Evolutionary conservation across 805 yeast genomes (phyloP).

Genomic region (Saturnispora dispora): DNA sequence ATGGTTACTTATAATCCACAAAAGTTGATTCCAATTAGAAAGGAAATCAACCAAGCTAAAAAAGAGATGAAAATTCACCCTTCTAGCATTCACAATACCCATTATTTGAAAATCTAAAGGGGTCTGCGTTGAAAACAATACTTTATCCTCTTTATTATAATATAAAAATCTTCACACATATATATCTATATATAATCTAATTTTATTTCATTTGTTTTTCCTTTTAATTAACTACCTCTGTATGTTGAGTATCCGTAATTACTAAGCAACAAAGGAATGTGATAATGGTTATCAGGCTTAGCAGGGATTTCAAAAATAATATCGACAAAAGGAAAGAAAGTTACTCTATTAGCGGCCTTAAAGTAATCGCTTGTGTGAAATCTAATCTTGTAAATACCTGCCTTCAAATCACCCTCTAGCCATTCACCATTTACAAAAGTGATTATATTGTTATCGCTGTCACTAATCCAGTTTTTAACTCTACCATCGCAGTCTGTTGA

Average conservation of each 20-base stretch:
- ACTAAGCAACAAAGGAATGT: slow-evolving; percentile 76
- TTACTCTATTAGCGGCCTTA: slow-evolving; percentile 28
- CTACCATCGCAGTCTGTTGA: slow-evolving; percentile 78
- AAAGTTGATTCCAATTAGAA: slow-evolving; percentile 46
- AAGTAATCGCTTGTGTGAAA: slow-evolving; percentile 71
- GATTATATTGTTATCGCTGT: slow-evolving; percentile 8
- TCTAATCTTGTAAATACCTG: slow-evolving; percentile 68
- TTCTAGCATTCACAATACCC: slow-evolving; percentile 51
- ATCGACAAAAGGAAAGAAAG: slow-evolving; percentile 85
- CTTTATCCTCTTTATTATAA: no score
- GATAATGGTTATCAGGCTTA: slow-evolving; percentile 76
- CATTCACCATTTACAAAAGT: slow-evolving; percentile 27
- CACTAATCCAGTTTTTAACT: slow-evolving; percentile 52
- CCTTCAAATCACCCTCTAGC: slow-evolving; percentile 30
- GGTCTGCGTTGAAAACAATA: background rate
- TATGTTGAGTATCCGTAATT: slow-evolving; percentile 87
- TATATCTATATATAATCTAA: background rate
- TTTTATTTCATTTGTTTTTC: background rate
- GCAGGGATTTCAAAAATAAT: slow-evolving; percentile 58
- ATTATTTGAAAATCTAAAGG: slow-evolving; percentile 41
- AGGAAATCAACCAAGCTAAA: slow-evolving; percentile 57
- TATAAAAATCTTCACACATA: background rate
- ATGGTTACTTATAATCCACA: slow-evolving; percentile 37
- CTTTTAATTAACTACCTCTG: slow-evolving; percentile 44
- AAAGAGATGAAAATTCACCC: slow-evolving; percentile 61